Base-by-base conservation (phyloP, 2,329 filamentous ascomycete species). In the Trichoderma sp. region DNA sequence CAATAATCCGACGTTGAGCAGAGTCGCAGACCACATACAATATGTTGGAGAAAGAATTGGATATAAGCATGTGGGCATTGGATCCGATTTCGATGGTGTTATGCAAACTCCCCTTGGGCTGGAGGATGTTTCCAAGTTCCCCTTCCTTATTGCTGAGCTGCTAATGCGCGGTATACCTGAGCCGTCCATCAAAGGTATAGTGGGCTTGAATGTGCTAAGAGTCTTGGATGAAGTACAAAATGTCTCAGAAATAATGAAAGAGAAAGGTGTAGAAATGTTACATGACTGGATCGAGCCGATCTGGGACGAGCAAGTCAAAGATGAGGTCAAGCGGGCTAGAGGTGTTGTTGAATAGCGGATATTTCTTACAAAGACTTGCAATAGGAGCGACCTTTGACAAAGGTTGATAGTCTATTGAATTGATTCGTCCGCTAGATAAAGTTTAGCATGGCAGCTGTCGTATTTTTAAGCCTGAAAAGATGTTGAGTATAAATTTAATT, bases 61-160 rank as follows among this genome's bases (percentile, higher is more conserved):
- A 3, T 97, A 91, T 76, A 91, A 93, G 61, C 88, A 96, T 79
- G 92, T 97, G 18, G 94, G 94, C 0, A 80, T 97, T 18, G 94
- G 93, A 0, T 93, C 91, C 70, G 94, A 97, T 80, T 97, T 93
- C 78, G 93, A 97, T 79, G 94, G 88, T 12, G 93, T 93, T 72
- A 79, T 81, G 2, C 80, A 75, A 3, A 90, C 89, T 4, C 93
- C 93, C 0, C 79, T 83, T 71, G 93, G 93, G 0, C 80, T 97
- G 70, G 93, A 95, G 30, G 93, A 96, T 80, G 93, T 96, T 5
- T 90, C 90, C 60, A 93, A 92, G 79, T 96, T 90, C 76, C 93
- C 93, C 24, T 73, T 58, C 15, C 70, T 82, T 14, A 73, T 82
- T 18, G 70, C 57, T 12, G 63, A 70, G 51, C 47, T 74, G 11